Evolutionary conservation across 2,329 filamentous ascomycete genomes (phyloP).

Genomic region (Penicillium sp.): DNA sequence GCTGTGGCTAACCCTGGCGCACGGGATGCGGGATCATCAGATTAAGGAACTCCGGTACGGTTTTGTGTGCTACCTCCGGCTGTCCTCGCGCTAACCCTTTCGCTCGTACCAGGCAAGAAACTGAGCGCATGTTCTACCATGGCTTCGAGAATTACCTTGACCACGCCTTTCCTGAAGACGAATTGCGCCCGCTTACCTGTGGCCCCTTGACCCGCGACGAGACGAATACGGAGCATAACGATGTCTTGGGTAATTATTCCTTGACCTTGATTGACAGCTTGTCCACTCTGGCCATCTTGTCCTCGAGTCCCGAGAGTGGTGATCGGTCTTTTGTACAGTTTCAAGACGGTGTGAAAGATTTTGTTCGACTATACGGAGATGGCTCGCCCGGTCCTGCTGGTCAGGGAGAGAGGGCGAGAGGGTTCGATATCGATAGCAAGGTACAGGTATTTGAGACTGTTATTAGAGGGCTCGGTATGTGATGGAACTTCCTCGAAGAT

Average conservation of each 20-base stretch:
- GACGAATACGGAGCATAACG: constrained; percentile 82
- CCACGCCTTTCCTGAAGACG: constrained; percentile 93
- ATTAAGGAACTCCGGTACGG: constrained; percentile 37
- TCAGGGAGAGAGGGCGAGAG: constrained; percentile 68
- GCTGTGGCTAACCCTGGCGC: constrained; percentile 35
- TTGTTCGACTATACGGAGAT: constrained; percentile 85
- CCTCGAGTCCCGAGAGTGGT: constrained; percentile 59
- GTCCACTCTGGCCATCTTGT: constrained; percentile 88
- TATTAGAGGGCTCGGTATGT: constrained; percentile 67
- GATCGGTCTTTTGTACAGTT: constrained; percentile 69
- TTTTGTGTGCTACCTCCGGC: neutral
- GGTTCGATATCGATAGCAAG: constrained; percentile 95
- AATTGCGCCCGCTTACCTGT: constrained; percentile 84
- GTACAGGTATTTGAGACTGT: constrained; percentile 99
- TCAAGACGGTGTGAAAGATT: constrained; percentile 70
- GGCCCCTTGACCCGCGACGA: constrained; percentile 78
- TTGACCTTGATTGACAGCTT: constrained; percentile 93
- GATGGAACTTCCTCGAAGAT: neutral
- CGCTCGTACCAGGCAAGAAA: constrained; percentile 39
- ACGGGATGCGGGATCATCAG: constrained; percentile 37
- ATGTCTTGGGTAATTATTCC: constrained; percentile 95
- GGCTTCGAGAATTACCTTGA: constrained; percentile 94
- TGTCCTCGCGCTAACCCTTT: constrained; percentile 1
- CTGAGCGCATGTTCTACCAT: constrained; percentile 84
- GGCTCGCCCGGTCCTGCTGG: constrained; percentile 68